phyloP scores from a whole-genome alignment of 2,329 filamentous ascomycete species.

The Colletotrichum sp. region DNA sequence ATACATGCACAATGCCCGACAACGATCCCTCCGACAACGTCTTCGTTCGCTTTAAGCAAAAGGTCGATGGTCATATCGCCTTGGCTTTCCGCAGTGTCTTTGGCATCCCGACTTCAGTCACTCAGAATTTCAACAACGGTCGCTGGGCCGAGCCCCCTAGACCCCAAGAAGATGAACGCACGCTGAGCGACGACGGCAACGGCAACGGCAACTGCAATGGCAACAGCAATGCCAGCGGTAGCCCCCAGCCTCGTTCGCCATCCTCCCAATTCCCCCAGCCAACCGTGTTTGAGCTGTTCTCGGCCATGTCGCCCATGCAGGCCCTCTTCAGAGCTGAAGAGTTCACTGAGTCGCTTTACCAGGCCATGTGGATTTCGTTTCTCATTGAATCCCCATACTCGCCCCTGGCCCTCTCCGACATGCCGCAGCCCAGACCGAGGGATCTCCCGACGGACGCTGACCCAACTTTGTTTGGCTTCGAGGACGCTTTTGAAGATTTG shows the following conservation, averaged over 20 bases:
- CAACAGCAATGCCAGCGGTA: not conserved
- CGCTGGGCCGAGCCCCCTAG: slow-evolving; percentile 10
- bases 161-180: not conserved
- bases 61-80: slow-evolving; percentile 42
- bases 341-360: slow-evolving; percentile 19
- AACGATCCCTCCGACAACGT: slow-evolving; percentile 30
- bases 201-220: not conserved
- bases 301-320: slow-evolving; percentile 4
- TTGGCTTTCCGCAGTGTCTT: slow-evolving; percentile 29
- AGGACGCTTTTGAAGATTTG: slow-evolving; percentile 64
- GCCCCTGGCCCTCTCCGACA: slow-evolving; percentile 46
- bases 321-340: slow-evolving; percentile 15
- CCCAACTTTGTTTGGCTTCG: slow-evolving; percentile 51
- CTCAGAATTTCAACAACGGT: slow-evolving; percentile 26
- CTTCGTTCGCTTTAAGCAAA: slow-evolving; percentile 47
- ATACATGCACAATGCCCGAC: slow-evolving; percentile 9
- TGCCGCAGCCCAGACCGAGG: slow-evolving; percentile 52
- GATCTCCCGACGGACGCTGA: slow-evolving; percentile 45
- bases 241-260: not conserved
- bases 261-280: not conserved
- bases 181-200: not conserved
- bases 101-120: slow-evolving; percentile 29
- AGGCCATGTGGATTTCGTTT: slow-evolving; percentile 37
- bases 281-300: slow-evolving; percentile 11
- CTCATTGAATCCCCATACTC: slow-evolving; percentile 47